These are phyloP conservation scores for Candida tunisiensis DNA, from an alignment of 1,139 yeast species.

Conservation along the genomic window DNA sequence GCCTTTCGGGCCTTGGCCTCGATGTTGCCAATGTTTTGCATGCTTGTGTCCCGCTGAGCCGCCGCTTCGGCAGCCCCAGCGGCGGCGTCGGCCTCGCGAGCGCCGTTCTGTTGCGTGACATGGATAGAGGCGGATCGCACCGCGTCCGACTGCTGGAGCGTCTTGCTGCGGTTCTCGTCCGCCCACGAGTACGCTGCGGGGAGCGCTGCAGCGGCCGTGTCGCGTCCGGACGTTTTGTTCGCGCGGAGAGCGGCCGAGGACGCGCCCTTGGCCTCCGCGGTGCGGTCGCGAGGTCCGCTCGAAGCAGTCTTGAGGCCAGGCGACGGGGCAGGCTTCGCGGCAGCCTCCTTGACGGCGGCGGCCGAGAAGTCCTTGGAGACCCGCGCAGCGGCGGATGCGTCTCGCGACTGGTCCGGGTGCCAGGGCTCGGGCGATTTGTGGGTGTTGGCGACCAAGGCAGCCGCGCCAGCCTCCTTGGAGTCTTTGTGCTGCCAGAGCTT, in stretches of 20 bases:
- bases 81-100: constrained; percentile 6
- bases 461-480: constrained; percentile 17
- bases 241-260: constrained; percentile 15
- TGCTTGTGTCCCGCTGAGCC: constrained; percentile 1
- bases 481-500: constrained; percentile 20
- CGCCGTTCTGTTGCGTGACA: constrained; percentile 4
- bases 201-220: constrained; percentile 16
- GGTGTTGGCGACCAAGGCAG: constrained; percentile 19
- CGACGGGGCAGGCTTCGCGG: constrained; percentile 3
- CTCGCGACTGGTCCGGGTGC: constrained; percentile 15
- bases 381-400: constrained; percentile 31
- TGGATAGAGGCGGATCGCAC: constrained; percentile 1
- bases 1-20: constrained; percentile 18
- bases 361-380: constrained; percentile 24
- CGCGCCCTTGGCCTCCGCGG: constrained; percentile 8
- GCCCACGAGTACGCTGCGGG: constrained; percentile 22
- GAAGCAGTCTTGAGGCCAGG: constrained; percentile 1
- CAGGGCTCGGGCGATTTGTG: constrained; percentile 15
- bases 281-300: constrained; percentile 2
- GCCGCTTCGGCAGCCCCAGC: constrained; percentile 1
- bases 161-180: constrained; percentile 6
- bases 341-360: constrained; percentile 6
- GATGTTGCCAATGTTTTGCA: constrained; percentile 8
- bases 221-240: constrained; percentile 16
- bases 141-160: too few species aligned